Evolutionary conservation across 2,329 filamentous ascomycete species (phyloP).

Genomic region (Epicoccum sorghinum): DNA sequence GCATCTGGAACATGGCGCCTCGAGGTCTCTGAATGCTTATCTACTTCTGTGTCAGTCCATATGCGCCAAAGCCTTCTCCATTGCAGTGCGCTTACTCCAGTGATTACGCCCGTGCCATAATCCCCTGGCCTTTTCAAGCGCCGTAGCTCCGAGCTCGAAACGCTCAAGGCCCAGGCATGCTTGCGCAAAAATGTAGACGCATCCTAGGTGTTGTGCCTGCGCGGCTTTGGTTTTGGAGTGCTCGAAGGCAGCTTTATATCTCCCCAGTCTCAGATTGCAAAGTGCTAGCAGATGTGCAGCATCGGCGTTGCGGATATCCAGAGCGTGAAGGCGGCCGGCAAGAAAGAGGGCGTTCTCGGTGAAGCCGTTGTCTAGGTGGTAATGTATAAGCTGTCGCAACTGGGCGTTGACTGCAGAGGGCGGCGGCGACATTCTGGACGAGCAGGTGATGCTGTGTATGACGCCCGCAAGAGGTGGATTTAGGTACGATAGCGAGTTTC

Average conservation of each 20-base stretch:
- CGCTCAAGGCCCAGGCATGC: slow-evolving; percentile 80
- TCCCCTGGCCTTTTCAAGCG: slow-evolving; percentile 80
- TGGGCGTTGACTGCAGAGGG: slow-evolving; percentile 63
- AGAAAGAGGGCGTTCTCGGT: slow-evolving; percentile 93
- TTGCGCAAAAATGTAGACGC: slow-evolving; percentile 90
- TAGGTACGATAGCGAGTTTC: slow-evolving; percentile 11
- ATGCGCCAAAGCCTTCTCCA: not conserved
- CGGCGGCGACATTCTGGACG: slow-evolving; percentile 61
- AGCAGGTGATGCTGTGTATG: slow-evolving; percentile 12
- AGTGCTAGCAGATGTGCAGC: slow-evolving; percentile 82
- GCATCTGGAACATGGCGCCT: slow-evolving; percentile 81
- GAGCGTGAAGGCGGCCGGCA: slow-evolving; percentile 81
- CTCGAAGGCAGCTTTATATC: slow-evolving; percentile 86
- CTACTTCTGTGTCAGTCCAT: slow-evolving; percentile 44
- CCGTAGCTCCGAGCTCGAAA: slow-evolving; percentile 79
- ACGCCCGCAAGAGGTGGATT: slow-evolving; percentile 14
- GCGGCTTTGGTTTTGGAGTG: slow-evolving; percentile 73
- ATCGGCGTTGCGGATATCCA: slow-evolving; percentile 81
- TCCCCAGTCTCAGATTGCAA: slow-evolving; percentile 81
- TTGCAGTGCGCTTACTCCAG: slow-evolving; percentile 66
- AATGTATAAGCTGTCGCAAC: slow-evolving; percentile 70
- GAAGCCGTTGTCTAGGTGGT: slow-evolving; percentile 86
- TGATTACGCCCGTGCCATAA: slow-evolving; percentile 77
- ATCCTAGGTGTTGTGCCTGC: slow-evolving; percentile 79
- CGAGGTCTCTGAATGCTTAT: slow-evolving; percentile 75